Evolutionary conservation across 78 protist genomes (phyloP), one percentile per base, ranked within the genome.

Genomic region (Planoprotostelium fungivorum): DNA sequence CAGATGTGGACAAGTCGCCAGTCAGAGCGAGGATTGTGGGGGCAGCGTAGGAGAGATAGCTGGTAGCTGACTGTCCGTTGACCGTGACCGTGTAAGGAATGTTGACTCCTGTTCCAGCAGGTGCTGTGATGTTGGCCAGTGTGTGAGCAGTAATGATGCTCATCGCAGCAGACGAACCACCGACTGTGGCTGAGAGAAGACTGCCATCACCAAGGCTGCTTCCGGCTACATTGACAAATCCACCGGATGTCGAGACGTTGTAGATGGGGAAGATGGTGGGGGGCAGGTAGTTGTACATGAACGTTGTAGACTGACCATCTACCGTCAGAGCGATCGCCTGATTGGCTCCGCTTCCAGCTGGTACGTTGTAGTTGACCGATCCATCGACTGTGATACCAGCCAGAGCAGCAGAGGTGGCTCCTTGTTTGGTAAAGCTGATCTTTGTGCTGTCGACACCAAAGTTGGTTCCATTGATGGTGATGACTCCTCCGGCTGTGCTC

Each of bases 131-230:
- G n/a, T n/a, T n/a, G n/a, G n/a, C n/a, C n/a, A n/a, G n/a, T n/a
- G n/a, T n/a, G n/a, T n/a, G n/a, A n/a, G n/a, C n/a, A n/a, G n/a
- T n/a, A n/a, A n/a, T n/a, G n/a, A n/a, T n/a, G n/a, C n/a, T n/a
- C n/a, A n/a, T n/a, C n/a, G n/a, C n/a, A n/a, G n/a, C n/a, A n/a
- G n/a, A n/a, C n/a, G n/a, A n/a, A n/a, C n/a, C n/a, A n/a, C n/a
- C n/a, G n/a, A n/a, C n/a, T n/a, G n/a, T n/a, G n/a, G n/a, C n/a
- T n/a, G n/a, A n/a, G n/a, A n/a, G n/a, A n/a, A n/a, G n/a, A n/a
- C n/a, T 1, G 1, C 29, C 39, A 89, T 5, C 35, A 1, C 91
- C 91, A 83, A 89, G 63, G 10, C 63, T 89, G 36, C 84, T 89
- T 34, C 91, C 91, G 29, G 28, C 10, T 1, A 89, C 16, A 16